These are phyloP conservation scores for Phytophthora vignae DNA, from an alignment of 352 stramenopile species.

Conservation along the genomic window DNA sequence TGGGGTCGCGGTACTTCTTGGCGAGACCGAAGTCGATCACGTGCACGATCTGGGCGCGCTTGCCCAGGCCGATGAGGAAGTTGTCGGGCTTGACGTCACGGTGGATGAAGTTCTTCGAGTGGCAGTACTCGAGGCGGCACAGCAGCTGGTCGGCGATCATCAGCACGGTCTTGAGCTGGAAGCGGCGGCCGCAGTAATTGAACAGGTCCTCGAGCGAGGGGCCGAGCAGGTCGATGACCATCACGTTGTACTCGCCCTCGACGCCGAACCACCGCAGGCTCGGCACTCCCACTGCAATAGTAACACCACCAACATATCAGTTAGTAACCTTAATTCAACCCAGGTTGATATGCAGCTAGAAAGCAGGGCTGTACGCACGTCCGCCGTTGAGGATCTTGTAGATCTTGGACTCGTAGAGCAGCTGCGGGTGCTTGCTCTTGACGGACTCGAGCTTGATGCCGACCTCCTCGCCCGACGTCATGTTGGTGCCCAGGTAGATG, in stretches of 20 bases:
- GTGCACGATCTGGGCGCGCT: constrained; percentile 87
- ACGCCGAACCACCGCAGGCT: constrained; percentile 99
- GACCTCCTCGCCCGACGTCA: constrained; percentile 98
- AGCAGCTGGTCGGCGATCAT: constrained; percentile 93
- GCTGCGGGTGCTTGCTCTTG: constrained; percentile 98
- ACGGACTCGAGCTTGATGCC: constrained; percentile 99
- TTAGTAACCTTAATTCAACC: constrained; percentile 12
- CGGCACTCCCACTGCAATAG: constrained; percentile 94
- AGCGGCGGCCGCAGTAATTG: constrained; percentile 90
- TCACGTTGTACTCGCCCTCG: constrained; percentile 99
- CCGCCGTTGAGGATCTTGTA: constrained; percentile 99
- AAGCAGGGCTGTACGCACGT: constrained; percentile 77
- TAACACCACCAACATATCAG: constrained; percentile 30
- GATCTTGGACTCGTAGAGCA: constrained; percentile 99
- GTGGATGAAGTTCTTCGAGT: constrained; percentile 92
- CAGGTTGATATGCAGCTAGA: neutral
- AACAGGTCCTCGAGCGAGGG: constrained; percentile 93
- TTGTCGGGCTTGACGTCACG: constrained; percentile 93
- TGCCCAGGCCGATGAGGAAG: constrained; percentile 90
- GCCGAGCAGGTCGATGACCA: constrained; percentile 99
- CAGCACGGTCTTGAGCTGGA: constrained; percentile 96
- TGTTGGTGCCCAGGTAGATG: constrained; percentile 99
- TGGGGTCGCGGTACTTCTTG: constrained; percentile 92
- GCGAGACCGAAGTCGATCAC: constrained; percentile 92
- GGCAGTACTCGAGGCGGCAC: constrained; percentile 87